These are phyloP conservation scores for Arabis alpina DNA, from an alignment of 345 rosid species.

Conservation along the genomic window DNA sequence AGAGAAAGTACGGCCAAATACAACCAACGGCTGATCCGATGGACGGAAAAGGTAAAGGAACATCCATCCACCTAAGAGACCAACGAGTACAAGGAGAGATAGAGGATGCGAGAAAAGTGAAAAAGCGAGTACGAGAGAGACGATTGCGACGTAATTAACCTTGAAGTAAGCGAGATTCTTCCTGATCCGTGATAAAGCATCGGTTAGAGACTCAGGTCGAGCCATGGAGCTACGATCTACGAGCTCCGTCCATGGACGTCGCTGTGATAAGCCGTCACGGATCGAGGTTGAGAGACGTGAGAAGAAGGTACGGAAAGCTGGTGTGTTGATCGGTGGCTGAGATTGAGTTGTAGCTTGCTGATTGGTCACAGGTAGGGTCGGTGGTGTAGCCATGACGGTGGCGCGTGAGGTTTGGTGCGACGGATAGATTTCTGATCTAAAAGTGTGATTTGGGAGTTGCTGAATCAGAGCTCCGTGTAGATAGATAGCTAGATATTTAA, in stretches of 20 bases:
- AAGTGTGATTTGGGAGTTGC: neutral
- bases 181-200: conserved; percentile 75
- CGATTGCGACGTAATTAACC: conserved; percentile 68
- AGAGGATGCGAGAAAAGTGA: conserved; percentile 77
- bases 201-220: conserved; percentile 65
- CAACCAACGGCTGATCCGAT: conserved; percentile 72
- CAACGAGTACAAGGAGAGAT: conserved; percentile 71
- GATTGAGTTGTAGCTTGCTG: conserved; percentile 47
- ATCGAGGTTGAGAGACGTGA: conserved; percentile 69
- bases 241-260: conserved; percentile 84
- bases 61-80: conserved; percentile 67
- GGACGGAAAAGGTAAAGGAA: conserved; percentile 74
- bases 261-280: conserved; percentile 74
- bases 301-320: conserved; percentile 73
- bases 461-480: conserved; percentile 18
- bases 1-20: conserved; percentile 73
- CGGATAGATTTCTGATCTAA: conserved; percentile 11
- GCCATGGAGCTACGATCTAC: conserved; percentile 64
- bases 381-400: conserved; percentile 54
- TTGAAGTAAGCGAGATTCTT: conserved; percentile 67
- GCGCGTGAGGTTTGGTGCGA: conserved; percentile 22
- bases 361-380: conserved; percentile 61
- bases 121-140: conserved; percentile 64
- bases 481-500: neutral
- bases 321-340: conserved; percentile 73